These are phyloP conservation scores for Leptographium galeiforme DNA, from an alignment of 2,329 filamentous ascomycete species.

Conservation along the genomic window DNA sequence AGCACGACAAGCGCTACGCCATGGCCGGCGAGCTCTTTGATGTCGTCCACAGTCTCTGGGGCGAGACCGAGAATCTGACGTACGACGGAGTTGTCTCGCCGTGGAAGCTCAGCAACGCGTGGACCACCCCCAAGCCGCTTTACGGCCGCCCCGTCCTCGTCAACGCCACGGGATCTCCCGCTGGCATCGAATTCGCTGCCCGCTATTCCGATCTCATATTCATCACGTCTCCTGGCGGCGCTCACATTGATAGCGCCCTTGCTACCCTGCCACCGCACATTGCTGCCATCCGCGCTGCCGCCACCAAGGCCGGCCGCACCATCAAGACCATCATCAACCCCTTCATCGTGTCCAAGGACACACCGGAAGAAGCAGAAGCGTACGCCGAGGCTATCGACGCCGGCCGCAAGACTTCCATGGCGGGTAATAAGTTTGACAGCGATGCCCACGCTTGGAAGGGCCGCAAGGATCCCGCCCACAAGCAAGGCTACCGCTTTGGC, in stretches of 20 bases:
- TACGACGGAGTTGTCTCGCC: not conserved
- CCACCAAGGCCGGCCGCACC: constrained; percentile 4
- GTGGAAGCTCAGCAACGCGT: not conserved
- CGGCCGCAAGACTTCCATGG: not conserved
- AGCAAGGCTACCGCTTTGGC: constrained; percentile 9
- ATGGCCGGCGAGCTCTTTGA: not conserved
- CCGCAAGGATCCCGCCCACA: constrained; percentile 9
- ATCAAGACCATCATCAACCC: constrained; percentile 14
- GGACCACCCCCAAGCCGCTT: not conserved
- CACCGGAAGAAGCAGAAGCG: constrained; percentile 11
- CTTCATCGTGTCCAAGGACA: constrained; percentile 13
- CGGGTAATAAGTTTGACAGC: constrained; percentile 9
- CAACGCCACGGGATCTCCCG: not conserved
- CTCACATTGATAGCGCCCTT: not conserved
- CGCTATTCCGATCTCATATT: not conserved
- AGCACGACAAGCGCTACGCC: not conserved
- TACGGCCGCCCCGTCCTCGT: not conserved
- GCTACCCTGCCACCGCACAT: not conserved
- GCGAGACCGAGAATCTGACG: not conserved
- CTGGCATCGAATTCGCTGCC: not conserved
- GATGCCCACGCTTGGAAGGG: constrained; percentile 14
- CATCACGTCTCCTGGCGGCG: not conserved
- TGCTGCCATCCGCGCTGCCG: not conserved
- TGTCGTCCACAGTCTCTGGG: not conserved
- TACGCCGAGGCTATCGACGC: constrained; percentile 10